Percentiles rank a stretch among this genome's conserved stretches.
Conservation (phyloP, 2,329 filamentous ascomycete species). For the Ilyonectria mors-panacis region DNA sequence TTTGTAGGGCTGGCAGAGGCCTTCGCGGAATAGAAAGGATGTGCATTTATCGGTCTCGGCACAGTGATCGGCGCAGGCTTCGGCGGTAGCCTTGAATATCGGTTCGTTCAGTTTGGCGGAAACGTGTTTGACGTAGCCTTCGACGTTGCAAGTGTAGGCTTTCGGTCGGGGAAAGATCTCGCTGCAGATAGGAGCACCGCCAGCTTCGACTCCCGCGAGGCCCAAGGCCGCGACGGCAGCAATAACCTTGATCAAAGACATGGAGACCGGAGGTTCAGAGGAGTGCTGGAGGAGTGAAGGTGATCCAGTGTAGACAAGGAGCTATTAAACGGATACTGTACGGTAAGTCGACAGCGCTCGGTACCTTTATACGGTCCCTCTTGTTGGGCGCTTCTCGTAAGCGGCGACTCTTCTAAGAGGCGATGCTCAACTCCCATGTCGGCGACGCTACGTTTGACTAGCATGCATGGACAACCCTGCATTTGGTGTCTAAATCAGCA, state of each 20-base stretch:
- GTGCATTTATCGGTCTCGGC: background rate
- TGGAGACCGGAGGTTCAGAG: background rate
- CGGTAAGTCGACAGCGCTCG: background rate
- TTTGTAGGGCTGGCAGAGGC: constrained; percentile 1
- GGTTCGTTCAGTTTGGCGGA: background rate
- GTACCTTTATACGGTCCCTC: background rate
- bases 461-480: background rate
- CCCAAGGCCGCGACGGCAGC: background rate
- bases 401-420: background rate
- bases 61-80: background rate
- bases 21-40: background rate
- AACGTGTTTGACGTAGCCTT: background rate
- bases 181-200: background rate
- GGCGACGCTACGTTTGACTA: constrained; percentile 1
- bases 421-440: background rate
- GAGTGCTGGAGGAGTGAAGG: background rate
- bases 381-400: background rate
- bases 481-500: background rate
- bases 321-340: background rate
- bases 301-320: background rate
- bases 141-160: background rate
- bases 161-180: background rate
- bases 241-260: background rate
- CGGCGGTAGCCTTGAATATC: background rate
- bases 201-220: constrained; percentile 2